phyloP scores from a whole-genome alignment of 495 filamentous ascomycete genomes.

The Xylaria intraflava region DNA sequence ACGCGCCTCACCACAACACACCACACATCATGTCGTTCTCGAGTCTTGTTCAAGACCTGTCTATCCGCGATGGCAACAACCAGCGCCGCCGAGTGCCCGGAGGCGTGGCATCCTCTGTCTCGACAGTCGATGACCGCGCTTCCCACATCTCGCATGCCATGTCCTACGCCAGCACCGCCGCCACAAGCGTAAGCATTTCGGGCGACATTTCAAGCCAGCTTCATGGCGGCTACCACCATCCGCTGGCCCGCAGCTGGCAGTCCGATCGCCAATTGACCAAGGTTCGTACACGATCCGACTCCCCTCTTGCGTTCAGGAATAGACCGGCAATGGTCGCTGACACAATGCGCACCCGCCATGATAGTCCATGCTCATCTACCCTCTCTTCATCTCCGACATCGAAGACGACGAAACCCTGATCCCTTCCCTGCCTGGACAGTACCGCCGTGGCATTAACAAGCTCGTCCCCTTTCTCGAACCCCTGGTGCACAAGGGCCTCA shows the following conservation, averaged over 20 bases:
- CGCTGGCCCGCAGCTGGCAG: constrained; percentile 87
- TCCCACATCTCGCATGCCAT: constrained; percentile 63
- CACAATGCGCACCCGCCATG: background rate
- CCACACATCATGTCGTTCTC: constrained; percentile 90
- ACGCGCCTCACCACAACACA: background rate
- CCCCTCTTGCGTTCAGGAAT: background rate
- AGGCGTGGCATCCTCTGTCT: constrained; percentile 39
- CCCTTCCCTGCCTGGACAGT: constrained; percentile 80
- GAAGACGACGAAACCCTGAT: constrained; percentile 88
- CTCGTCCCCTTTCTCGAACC: constrained; percentile 77
- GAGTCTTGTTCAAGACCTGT: constrained; percentile 77
- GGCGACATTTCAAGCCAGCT: constrained; percentile 93
- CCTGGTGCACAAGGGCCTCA: constrained; percentile 78
- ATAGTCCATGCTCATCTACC: constrained; percentile 96
- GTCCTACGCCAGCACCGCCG: constrained; percentile 79
- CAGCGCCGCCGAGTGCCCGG: constrained; percentile 20
- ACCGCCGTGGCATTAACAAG: constrained; percentile 80
- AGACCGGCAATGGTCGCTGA: background rate
- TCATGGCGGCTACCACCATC: constrained; percentile 91
- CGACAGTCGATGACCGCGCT: constrained; percentile 51
- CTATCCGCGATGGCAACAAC: constrained; percentile 52
- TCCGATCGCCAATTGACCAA: constrained; percentile 96
- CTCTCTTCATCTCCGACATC: constrained; percentile 90
- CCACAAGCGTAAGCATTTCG: constrained; percentile 88
- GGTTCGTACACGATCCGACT: constrained; percentile 40